A percentile compares a stretch with the other conserved stretches of the same genome.
phyloP scores from a whole-genome alignment of 2,329 filamentous ascomycete genomes.

The Chrysosporium queenslandicum region DNA sequence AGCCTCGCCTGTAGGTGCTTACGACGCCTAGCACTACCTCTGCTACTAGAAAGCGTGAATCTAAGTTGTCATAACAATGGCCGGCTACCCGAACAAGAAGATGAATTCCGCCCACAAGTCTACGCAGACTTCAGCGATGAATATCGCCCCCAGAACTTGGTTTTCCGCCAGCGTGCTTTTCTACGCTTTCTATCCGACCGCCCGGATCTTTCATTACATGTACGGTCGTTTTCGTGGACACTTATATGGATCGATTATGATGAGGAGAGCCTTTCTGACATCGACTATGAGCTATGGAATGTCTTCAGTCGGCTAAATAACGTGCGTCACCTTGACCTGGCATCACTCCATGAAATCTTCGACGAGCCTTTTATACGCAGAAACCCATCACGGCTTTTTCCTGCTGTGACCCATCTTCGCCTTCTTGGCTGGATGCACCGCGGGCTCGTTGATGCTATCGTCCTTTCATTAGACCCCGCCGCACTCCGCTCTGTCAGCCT shows the following conservation, averaged over 20 bases:
- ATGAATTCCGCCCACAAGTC: conserved; percentile 4
- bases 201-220: conserved; percentile 4
- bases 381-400: conserved; percentile 12
- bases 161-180: conserved; percentile 10
- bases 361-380: conserved; percentile 7
- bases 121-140: conserved; percentile 9
- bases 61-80: conserved; percentile 12
- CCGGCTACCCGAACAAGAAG: conserved; percentile 6
- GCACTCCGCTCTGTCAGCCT: neutral
- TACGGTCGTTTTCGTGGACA: conserved; percentile 12
- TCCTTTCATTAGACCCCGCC: conserved; percentile 9
- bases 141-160: conserved; percentile 8
- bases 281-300: conserved; percentile 13
- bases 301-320: conserved; percentile 13
- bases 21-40: neutral
- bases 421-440: conserved; percentile 15
- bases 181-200: conserved; percentile 7
- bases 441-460: conserved; percentile 13
- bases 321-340: conserved; percentile 12
- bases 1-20: conserved; percentile 1
- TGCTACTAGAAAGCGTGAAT: conserved; percentile 10
- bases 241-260: conserved; percentile 10
- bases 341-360: conserved; percentile 5
- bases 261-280: conserved; percentile 1
- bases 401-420: conserved; percentile 13